Conservation (phyloP, 495 filamentous ascomycete species). For the Evansstolkia leycettana region DNA sequence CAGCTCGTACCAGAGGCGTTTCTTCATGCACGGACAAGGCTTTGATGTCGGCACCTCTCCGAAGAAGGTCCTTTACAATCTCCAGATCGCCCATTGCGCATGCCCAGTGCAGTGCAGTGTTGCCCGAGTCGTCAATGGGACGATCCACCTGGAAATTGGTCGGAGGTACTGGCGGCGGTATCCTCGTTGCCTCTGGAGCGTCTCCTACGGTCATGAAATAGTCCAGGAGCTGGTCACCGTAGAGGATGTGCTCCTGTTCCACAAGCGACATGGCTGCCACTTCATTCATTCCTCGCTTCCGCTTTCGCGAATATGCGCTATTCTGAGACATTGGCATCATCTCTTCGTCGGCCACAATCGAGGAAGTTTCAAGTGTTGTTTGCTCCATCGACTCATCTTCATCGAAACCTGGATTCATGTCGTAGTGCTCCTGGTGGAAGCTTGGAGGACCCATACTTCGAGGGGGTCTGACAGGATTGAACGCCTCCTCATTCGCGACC, state of each 20-base stretch:
- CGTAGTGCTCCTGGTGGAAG: slow-evolving; percentile 43
- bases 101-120: slow-evolving; percentile 92
- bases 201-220: slow-evolving; percentile 81
- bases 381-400: slow-evolving; percentile 79
- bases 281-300: slow-evolving; percentile 55
- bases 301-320: slow-evolving; percentile 58
- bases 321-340: slow-evolving; percentile 55
- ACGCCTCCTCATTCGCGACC: slow-evolving; percentile 23
- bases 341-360: slow-evolving; percentile 72
- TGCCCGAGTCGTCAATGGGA: slow-evolving; percentile 74
- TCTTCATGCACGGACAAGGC: slow-evolving; percentile 68
- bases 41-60: slow-evolving; percentile 53
- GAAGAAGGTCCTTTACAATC: slow-evolving; percentile 73
- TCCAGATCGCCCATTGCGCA: slow-evolving; percentile 95
- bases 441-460: slow-evolving; percentile 32
- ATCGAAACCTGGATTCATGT: slow-evolving; percentile 45
- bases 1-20: slow-evolving; percentile 87
- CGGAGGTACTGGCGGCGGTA: slow-evolving; percentile 64
- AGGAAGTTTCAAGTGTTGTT: slow-evolving; percentile 63
- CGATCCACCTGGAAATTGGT: slow-evolving; percentile 75
- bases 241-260: slow-evolving; percentile 77
- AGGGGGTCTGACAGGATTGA: slow-evolving; percentile 27
- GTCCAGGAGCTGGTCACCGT: slow-evolving; percentile 83
- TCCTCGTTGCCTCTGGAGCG: slow-evolving; percentile 43
- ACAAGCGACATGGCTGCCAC: slow-evolving; percentile 45